Base-by-base conservation (phyloP, 2,329 filamentous ascomycete species). In the Alternaria consortialis region DNA sequence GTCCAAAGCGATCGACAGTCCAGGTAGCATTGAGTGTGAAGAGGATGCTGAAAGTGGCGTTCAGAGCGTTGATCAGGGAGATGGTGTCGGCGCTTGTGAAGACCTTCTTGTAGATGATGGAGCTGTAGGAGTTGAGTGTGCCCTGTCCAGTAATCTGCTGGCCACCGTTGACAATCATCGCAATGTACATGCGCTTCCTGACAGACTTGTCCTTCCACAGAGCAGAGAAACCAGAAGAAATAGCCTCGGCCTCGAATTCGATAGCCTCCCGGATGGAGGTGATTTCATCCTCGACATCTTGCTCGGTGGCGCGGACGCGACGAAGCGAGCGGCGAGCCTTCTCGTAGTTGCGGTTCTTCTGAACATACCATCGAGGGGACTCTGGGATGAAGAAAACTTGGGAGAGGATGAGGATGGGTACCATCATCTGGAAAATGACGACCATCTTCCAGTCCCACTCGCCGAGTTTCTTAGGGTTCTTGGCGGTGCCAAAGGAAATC, bases 381-480 rank as follows among this genome's bases (percentile, higher is more conserved):
- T 91, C 90, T 20, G 90, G 85, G 73, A 88, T 89, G 40, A 88
- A 88, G 66, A 74, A 78, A 13, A 91, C 80, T 36, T 89, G 83
- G 4, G 78, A 65, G 23, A 91, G 79, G 74, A 92, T 89, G 60
- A 91, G 69, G 52, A 84, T 65, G 1, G 90, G 90, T 25, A 91
- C 84, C n/a, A 92, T 76, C 50, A 91, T 82, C 78, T 92, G 90
- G 82, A 91, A 91, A 63, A 92, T 87, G 64, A 91, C 86, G 13
- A 91, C 87, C 81, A 91, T 86, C 69, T 85, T 87, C 89, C 89
- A 91, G 77, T 91, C 88, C 90, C 89, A 91, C 67, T 92, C 82
- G 39, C 89, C 89, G 5, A 91, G 84, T 42, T 68, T 80, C 42
- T 79, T 68, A 43, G 81, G 80, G 76, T 90, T 80, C 70, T 87